Conservation (phyloP, 345 rosid genomes). For the Clarkia xantiana region DNA sequence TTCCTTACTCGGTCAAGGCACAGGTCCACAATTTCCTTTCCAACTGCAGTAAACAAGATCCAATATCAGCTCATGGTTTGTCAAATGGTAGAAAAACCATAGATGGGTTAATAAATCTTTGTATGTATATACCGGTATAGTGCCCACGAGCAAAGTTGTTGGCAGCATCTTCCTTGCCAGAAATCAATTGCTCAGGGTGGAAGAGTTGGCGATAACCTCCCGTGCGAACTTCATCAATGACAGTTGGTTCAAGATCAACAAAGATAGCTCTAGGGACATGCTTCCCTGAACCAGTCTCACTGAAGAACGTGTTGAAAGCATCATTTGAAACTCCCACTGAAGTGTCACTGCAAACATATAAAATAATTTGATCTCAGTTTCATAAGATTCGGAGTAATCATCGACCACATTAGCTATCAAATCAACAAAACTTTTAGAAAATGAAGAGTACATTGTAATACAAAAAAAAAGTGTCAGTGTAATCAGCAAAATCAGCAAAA, state of each 20-base stretch:
- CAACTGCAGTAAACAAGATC: conserved; percentile 26
- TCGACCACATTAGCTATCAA: too few relatives aligned
- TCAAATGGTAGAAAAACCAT: too few relatives aligned
- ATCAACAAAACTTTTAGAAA: too few relatives aligned
- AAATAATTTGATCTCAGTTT: background rate
- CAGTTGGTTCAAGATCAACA: conserved; percentile 77
- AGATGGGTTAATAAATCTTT: too few relatives aligned
- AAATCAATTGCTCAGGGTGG: conserved; percentile 46
- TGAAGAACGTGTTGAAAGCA: conserved; percentile 77
- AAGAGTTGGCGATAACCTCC: conserved; percentile 41
- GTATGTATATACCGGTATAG: conserved; percentile 37
- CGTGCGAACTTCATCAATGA: conserved; percentile 47
- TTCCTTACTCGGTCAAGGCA: conserved; percentile 66
- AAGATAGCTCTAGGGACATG: conserved; percentile 74
- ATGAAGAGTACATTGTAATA: too few relatives aligned
- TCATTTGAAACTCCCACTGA: conserved; percentile 70
- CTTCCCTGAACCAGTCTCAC: conserved; percentile 72
- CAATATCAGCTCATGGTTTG: too few relatives aligned
- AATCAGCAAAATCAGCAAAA: too few relatives aligned
- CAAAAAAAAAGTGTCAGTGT: too few relatives aligned
- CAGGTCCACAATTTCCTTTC: conserved; percentile 67
- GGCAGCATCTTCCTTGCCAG: conserved; percentile 76
- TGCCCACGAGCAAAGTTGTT: conserved; percentile 83
- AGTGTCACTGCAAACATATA: conserved; percentile 28
- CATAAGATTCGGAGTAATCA: too few relatives aligned